A percentile compares a stretch with the other conserved stretches of the same genome.
Conservation (phyloP, 2,329 filamentous ascomycete genomes). For the Aspergillaceae sp. region DNA sequence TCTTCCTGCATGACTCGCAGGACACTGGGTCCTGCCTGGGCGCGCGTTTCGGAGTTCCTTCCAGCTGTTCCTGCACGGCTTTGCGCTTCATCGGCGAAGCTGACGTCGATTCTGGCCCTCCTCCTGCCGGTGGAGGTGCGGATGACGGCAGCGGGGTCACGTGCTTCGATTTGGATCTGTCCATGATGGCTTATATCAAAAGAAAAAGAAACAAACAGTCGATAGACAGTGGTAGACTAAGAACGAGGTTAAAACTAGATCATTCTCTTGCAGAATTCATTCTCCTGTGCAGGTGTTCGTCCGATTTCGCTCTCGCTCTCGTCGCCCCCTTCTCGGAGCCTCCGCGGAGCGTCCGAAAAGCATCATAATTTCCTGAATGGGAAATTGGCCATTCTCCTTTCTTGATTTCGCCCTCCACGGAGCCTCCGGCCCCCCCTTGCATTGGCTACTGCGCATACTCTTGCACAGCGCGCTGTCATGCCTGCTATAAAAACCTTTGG, state of each 20-base stretch:
- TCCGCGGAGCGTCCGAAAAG: constrained; percentile 18
- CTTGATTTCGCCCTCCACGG: not conserved
- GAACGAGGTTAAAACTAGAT: too few species aligned
- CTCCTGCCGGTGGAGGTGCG: too few species aligned
- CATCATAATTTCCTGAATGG: not conserved
- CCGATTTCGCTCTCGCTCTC: too few species aligned
- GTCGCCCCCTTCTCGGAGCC: constrained; percentile 5
- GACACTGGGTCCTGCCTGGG: constrained; percentile 32
- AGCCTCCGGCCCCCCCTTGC: not conserved
- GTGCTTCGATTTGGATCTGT: too few species aligned
- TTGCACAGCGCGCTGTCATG: not conserved
- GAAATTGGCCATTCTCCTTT: not conserved
- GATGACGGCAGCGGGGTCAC: too few species aligned
- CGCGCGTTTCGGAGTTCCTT: constrained; percentile 9
- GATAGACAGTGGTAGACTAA: too few species aligned
- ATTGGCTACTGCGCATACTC: not conserved
- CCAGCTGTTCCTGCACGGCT: not conserved
- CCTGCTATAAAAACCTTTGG: not conserved
- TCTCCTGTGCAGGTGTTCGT: too few species aligned
- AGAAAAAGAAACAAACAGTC: too few species aligned
- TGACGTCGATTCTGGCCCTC: not conserved
- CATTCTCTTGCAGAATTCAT: too few species aligned
- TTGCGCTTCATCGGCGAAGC: constrained; percentile 16
- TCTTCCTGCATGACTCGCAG: constrained; percentile 30
- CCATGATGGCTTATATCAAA: too few species aligned